Evolutionary conservation across 1,139 yeast species (phyloP), one percentile per base, ranked within the genome.

Genomic region (Arxiozyma slooffiae): DNA sequence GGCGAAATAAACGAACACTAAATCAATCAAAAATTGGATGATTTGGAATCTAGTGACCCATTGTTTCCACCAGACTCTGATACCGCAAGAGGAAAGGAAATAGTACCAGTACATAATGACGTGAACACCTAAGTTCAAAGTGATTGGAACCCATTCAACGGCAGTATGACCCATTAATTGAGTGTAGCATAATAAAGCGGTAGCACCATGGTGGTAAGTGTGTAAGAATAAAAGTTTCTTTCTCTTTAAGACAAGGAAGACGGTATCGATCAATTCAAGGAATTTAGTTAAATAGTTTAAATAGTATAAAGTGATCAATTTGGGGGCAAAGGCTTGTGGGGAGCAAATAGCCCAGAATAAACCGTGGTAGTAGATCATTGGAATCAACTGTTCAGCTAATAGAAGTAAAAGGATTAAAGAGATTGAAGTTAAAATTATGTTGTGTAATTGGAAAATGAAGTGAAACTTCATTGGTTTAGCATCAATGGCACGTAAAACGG

Each of bases 41-140:
- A 92, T 92, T 75, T 92, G 98, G 78, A 87, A 82, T 60, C 96
- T 80, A 49, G 98, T 92, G 61, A 92, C 97, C 97, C 97, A 92
- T 73, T 90, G 96, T 73, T 92, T 92, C 98, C 98, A 92, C 97
- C 97, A 90, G 53, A 92, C 97, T 62, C 92, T 82, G 67, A 90
- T 86, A 54, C 96, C 96, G 69, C 96, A 80, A 18, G 97, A 88
- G 59, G 92, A 79, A 64, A 92, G 76, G 79, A 89, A 90, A 77
- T 92, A 92, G 79, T 92, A 92, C 86, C 90, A 92, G 80, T 92
- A 92, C 98, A 92, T 92, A 60, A 92, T 83, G 48, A 92, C 96
- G 67, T 92, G 98, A 47, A 92, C 98, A 53, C 81, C 86, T 71
- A 92, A 76, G 76, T 92, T 92, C 66, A 92, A 76, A 38, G 82